These are phyloP conservation scores for Dunaliella primolecta DNA, from an alignment of 139 green algal genomes.

Conservation along the genomic window DNA sequence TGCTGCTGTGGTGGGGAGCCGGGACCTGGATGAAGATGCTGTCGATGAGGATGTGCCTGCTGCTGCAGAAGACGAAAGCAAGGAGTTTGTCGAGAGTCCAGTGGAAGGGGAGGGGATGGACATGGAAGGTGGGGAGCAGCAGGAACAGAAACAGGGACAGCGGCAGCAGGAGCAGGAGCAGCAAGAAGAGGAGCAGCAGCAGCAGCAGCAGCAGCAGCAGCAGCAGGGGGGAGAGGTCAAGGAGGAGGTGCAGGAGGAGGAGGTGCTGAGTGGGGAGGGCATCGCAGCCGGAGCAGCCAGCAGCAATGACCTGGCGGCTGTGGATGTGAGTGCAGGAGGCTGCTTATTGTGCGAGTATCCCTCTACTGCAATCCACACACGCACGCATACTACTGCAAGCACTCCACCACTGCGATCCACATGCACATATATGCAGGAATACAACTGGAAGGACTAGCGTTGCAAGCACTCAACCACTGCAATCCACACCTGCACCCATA, in stretches of 20 bases:
- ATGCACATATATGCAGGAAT: too few species aligned
- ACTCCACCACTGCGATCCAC: too few species aligned
- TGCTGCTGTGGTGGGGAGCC: not conserved
- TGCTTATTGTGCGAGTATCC: too few species aligned
- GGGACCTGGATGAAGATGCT: not conserved
- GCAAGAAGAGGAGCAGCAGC: not conserved
- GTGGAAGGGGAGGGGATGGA: not conserved
- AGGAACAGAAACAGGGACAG: not conserved
- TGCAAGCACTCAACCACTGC: too few species aligned
- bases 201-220: not conserved
- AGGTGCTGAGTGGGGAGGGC: not conserved
- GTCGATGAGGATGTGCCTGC: not conserved
- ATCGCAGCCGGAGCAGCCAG: not conserved
- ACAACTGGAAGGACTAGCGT: too few species aligned
- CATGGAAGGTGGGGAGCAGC: not conserved
- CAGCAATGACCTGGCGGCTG: not conserved
- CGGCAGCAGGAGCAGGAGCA: not conserved
- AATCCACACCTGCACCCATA: too few species aligned
- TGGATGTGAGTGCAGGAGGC: not conserved
- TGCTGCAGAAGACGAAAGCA: not conserved
- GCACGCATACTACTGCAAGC: too few species aligned
- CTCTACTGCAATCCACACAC: too few species aligned
- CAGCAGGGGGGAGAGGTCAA: not conserved
- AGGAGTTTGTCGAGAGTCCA: too few species aligned
- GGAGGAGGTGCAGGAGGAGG: not conserved